Conservation (phyloP, 1,139 yeast genomes). For the Yarrowia galli region DNA sequence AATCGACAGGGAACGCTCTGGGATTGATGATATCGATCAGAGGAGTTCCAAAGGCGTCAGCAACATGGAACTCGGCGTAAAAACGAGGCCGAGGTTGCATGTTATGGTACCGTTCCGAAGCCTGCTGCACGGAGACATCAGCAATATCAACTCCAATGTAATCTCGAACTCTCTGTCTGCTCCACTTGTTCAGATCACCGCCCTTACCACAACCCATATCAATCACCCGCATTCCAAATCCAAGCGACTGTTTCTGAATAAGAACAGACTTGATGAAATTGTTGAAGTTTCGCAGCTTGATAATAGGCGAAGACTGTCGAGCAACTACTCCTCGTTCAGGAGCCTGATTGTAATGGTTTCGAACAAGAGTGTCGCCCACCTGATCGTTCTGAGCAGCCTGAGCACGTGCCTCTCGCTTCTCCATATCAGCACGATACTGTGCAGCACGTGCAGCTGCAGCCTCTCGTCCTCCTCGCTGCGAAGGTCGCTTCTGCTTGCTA, state of each 20-base stretch:
- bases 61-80: constrained; percentile 84
- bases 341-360: constrained; percentile 85
- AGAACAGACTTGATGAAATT: constrained; percentile 89
- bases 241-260: constrained; percentile 67
- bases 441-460: constrained; percentile 45
- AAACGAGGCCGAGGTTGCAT: constrained; percentile 60
- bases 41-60: constrained; percentile 82
- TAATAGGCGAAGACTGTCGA: constrained; percentile 81
- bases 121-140: constrained; percentile 85
- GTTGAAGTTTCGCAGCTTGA: constrained; percentile 85
- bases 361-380: constrained; percentile 58
- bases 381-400: constrained; percentile 37
- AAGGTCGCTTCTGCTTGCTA: constrained; percentile 45
- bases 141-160: constrained; percentile 93
- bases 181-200: constrained; percentile 93
- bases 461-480: constrained; percentile 43
- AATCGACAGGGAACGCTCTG: constrained; percentile 81
- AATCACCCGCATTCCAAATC: constrained; percentile 62
- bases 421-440: constrained; percentile 44
- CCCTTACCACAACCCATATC: constrained; percentile 99
- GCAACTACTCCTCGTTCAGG: constrained; percentile 71
- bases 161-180: constrained; percentile 71
- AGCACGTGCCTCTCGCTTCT: constrained; percentile 42
- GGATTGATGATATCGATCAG: constrained; percentile 76
- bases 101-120: constrained; percentile 70